A percentile compares a stretch with the other conserved stretches of the same genome.
Conservation (phyloP, 352 stramenopile species). For the Pythium periplocum region DNA sequence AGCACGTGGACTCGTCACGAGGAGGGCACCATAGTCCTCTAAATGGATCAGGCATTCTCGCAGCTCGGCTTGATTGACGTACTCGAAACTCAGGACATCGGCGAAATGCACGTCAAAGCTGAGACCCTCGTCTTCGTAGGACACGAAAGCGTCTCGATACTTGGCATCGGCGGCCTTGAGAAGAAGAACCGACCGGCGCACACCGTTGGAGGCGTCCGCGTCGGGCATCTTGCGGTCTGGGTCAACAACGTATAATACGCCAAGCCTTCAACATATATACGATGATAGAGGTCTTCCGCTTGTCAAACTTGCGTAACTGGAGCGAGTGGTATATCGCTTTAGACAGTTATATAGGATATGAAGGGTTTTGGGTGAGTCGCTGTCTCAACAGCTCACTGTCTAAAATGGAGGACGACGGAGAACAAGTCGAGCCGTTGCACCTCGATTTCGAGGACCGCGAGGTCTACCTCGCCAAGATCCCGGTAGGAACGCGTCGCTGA, state of each 20-base stretch:
- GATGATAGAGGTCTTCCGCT: neutral
- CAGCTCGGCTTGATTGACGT: slow-evolving; percentile 42
- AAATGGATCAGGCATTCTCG: slow-evolving; percentile 33
- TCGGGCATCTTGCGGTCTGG: too few species aligned
- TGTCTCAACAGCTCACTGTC: neutral
- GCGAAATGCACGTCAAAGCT: slow-evolving; percentile 35
- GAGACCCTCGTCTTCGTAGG: neutral
- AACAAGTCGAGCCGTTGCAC: slow-evolving; percentile 88
- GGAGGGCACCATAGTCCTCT: slow-evolving; percentile 44
- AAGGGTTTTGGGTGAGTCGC: too few species aligned
- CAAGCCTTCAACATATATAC: slow-evolving; percentile 2
- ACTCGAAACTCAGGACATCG: slow-evolving; percentile 67
- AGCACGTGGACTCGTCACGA: slow-evolving; percentile 76
- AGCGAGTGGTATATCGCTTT: too few species aligned
- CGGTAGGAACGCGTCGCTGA: slow-evolving; percentile 28
- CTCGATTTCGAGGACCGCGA: slow-evolving; percentile 84
- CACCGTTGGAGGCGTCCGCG: neutral
- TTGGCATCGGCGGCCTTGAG: slow-evolving; percentile 56
- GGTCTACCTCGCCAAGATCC: slow-evolving; percentile 85
- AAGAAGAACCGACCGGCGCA: slow-evolving; percentile 41
- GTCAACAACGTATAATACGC: too few species aligned
- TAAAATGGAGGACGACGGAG: slow-evolving; percentile 80
- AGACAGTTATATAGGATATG: too few species aligned
- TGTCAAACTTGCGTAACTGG: too few species aligned
- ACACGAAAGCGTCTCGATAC: slow-evolving; percentile 41